Evolutionary conservation across 805 yeast species (phyloP), one percentile per base, ranked within the genome.

Genomic region (Spathaspora sp.): DNA sequence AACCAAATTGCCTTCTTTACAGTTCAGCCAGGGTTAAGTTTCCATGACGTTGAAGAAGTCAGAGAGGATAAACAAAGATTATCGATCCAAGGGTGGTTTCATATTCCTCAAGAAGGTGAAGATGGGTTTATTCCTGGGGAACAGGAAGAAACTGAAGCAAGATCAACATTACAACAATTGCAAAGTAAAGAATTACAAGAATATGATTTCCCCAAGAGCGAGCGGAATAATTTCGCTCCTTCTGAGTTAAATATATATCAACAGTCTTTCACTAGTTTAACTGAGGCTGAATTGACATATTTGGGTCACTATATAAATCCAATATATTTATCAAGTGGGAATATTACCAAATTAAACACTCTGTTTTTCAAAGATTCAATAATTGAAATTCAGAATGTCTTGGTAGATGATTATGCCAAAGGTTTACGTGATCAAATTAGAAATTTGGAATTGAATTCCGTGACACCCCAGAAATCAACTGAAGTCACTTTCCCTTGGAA

Each of bases 21-120:
- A 5, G 98, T 94, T 12, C 94, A 91, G 64, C 99, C 99, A 0
- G 99, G 99, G 0, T 79, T 86, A 47, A 88, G 97, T 1, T 94
- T 94, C 78, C 99, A 94, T 67, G 99, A 96, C 61, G 99, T 94
- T 11, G 98, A 96, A 70, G 99, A 94, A 67, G 99, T 96, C 1
- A 80, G 86, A 54, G 96, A 85, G 1, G 96, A 92, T 63, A 89
- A 86, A 63, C 96, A 91, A 56, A 79, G 99, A 62, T 73, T 94
- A 35, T 89, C 97, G 0, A 89, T 94, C 54, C 97, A 94, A 62
- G 99, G 99, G 1, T 96, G 99, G 99, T 96, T 93, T 65, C 99
- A 94, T 67, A 89, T 92, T 49, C 99, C 99, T 3, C 98, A 94
- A 65, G 73, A 72, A 10, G 97, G 96, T 9, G 99, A 94, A 68